Evolutionary conservation across 2,329 filamentous ascomycete species (phyloP).

Genomic region (Biscogniauxia marginata): DNA sequence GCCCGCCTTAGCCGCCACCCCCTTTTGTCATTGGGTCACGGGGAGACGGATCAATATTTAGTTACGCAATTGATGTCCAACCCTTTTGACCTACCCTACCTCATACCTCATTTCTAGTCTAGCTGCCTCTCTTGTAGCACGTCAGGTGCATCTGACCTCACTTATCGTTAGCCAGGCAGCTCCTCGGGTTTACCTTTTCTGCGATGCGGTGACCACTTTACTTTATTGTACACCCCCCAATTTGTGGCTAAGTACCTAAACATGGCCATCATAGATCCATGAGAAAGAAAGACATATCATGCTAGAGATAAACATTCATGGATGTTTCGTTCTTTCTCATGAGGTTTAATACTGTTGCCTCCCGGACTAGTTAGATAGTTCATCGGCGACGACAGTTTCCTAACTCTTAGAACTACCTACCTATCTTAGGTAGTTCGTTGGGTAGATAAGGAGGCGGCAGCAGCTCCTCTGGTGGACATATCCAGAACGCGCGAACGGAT

Average conservation of each 20-base stretch:
- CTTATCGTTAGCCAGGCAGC: not conserved
- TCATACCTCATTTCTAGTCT: not conserved
- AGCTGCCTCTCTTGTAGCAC: not conserved
- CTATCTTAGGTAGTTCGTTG: too few relatives aligned
- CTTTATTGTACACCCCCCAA: too few relatives aligned
- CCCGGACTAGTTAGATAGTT: not conserved
- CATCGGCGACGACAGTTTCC: not conserved
- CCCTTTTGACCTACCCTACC: too few relatives aligned
- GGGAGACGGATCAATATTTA: not conserved
- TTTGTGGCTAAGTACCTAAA: not conserved
- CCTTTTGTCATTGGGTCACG: not conserved
- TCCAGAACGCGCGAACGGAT: not conserved
- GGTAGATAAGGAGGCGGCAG: too few relatives aligned
- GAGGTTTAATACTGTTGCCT: not conserved
- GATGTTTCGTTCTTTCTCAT: too few relatives aligned
- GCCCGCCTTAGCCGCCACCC: not conserved
- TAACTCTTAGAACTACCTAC: too few relatives aligned
- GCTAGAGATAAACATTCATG: not conserved
- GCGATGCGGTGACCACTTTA: not conserved
- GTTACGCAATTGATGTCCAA: not conserved
- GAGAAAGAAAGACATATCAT: not conserved
- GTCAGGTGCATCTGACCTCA: not conserved
- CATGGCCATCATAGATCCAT: not conserved
- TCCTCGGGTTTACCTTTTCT: not conserved
- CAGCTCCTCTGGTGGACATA: not conserved